These are phyloP conservation scores for Neopestalotiopsis sp. DNA, from an alignment of 2,329 filamentous ascomycete species.

Conservation along the genomic window DNA sequence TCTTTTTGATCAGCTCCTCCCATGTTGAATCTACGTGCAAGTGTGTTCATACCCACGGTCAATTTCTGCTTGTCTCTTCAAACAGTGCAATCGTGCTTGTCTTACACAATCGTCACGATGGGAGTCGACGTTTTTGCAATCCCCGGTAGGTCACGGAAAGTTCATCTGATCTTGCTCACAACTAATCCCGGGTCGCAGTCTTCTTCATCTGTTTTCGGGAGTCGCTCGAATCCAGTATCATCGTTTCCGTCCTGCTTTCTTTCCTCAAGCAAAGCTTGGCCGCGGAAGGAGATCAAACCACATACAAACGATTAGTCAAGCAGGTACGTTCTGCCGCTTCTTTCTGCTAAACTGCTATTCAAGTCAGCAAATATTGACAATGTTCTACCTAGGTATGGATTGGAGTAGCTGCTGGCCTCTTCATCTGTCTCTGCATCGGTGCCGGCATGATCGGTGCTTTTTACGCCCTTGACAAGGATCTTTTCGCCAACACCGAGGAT, in stretches of 20 bases:
- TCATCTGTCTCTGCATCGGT: slow-evolving; percentile 70
- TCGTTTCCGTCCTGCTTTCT: slow-evolving; percentile 84
- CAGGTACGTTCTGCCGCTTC: slow-evolving; percentile 52
- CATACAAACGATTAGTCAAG: slow-evolving; percentile 71
- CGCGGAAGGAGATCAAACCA: slow-evolving; percentile 62
- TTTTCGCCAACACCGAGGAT: slow-evolving; percentile 72
- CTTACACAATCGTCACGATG: neutral
- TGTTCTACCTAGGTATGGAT: slow-evolving; percentile 63
- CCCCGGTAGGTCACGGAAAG: neutral
- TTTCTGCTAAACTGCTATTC: too few relatives aligned
- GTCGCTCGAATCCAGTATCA: slow-evolving; percentile 81
- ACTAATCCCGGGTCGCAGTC: slow-evolving; percentile 47
- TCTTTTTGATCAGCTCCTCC: neutral
- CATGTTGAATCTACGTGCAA: neutral
- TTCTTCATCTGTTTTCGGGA: slow-evolving; percentile 94
- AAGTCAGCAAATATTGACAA: neutral
- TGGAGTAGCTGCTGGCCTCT: slow-evolving; percentile 66
- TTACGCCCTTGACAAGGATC: slow-evolving; percentile 71
- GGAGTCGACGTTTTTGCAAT: neutral
- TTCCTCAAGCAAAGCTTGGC: slow-evolving; percentile 83
- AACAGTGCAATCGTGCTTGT: neutral
- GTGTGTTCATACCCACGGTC: neutral
- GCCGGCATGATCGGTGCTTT: slow-evolving; percentile 74
- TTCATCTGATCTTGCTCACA: slow-evolving; percentile 4
- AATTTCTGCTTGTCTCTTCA: neutral